Base-by-base conservation (phyloP, 495 filamentous ascomycete species). In the Hypoxylon crocopeplum region DNA sequence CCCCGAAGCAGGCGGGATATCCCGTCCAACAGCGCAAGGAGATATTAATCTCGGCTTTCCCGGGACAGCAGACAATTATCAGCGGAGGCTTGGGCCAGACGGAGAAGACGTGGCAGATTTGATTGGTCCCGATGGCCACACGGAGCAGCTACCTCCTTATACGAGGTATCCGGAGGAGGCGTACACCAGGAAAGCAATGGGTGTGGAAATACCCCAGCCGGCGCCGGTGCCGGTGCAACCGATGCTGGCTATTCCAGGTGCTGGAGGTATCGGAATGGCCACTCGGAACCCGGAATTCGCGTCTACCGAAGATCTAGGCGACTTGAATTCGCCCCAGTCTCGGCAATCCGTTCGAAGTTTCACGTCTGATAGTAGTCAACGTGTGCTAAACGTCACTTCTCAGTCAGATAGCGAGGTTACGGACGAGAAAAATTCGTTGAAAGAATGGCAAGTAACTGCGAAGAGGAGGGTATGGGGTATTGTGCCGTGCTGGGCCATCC, bases 101-200 rank as follows among this genome's bases (percentile, higher is more conserved):
- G 90, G 90, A 56, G 92, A 95, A 74, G 92, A 96, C 54, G 77
- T 84, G 21, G 90, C 86, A 11, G 91, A 92, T 72, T 83, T 96
- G 6, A 85, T 97, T 57, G 92, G 91, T n/a, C 89, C 90, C 0
- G 89, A 93, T 64, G 93, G 92, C 1, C 92, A 96, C 70, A 88
- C 89, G 2, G 93, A 97, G 68, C 90, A 92, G 60, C 76, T 96
- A 25, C 93, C 93, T 13, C 93, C 93, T 10, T 97, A 97, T 73
- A 88, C 91, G 10, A 81, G 88, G 57, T 93, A 90, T 69, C 86
- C 90, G 1, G 84, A 88, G 39, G 86, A 81, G 4, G 74, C 66
- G 8, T 72, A 77, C 60, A 67, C 59, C 17, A 68, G 69, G 48
- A 76, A 77, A 61, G 47, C 72, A 21, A 21, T 61, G 4, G 62